Percentiles rank a stretch among this genome's conserved stretches.
Evolutionary conservation across 345 rosid genomes (phyloP).

Genomic region (Camelina sativa): DNA sequence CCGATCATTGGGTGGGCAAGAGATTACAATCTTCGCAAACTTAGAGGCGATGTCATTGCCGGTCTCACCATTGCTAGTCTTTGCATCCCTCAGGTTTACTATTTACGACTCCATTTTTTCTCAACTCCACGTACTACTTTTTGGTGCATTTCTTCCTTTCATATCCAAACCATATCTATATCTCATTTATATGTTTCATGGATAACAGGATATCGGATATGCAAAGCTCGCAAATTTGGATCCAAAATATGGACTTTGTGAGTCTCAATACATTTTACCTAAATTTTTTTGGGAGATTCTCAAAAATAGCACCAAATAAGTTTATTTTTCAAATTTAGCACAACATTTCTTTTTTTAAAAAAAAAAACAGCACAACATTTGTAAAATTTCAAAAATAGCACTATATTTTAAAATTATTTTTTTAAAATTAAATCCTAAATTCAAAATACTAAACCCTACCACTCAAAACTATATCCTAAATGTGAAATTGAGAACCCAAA

Average conservation of each 20-base stretch:
- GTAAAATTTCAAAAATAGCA: no score
- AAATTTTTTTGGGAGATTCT: no score
- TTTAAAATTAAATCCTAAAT: no score
- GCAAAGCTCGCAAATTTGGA: conserved; percentile 84
- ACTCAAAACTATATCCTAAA: no score
- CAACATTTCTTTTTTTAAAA: no score
- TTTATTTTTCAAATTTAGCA: no score
- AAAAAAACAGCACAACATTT: no score
- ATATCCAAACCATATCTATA: background rate
- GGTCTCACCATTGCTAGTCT: conserved; percentile 98
- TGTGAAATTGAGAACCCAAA: no score
- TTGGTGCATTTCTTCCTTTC: background rate
- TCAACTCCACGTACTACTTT: background rate
- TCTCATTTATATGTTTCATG: conserved; percentile 17
- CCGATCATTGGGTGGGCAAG: conserved; percentile 86
- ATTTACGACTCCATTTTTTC: background rate
- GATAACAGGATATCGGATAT: conserved; percentile 80
- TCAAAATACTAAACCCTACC: no score
- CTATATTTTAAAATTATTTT: no score
- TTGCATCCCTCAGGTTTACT: conserved; percentile 88
- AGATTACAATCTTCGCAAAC: conserved; percentile 56
- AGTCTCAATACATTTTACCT: conserved; percentile 38
- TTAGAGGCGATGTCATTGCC: conserved; percentile 79
- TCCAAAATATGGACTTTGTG: conserved; percentile 87
- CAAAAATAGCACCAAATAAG: no score